phyloP scores from a whole-genome alignment of 202 grass and related monocot genomes.

The Schoenoplectus tabernaemontani region DNA sequence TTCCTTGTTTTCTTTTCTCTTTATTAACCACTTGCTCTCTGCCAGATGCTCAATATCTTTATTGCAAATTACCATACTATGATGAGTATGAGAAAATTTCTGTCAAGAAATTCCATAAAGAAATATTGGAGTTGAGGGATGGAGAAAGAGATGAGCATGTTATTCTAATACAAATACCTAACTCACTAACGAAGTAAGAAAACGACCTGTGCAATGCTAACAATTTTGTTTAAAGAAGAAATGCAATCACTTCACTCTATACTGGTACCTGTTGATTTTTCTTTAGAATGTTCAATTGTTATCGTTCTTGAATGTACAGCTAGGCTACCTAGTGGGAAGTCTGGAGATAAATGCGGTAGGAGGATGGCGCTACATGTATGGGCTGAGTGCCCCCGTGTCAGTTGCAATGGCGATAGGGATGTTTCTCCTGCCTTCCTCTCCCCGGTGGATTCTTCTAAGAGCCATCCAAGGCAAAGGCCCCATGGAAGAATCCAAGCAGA shows the following conservation, averaged over 20 bases:
- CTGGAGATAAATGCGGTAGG: slow-evolving; percentile 57
- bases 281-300: slow-evolving; percentile 9
- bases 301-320: slow-evolving; percentile 39
- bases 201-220: background rate
- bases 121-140: background rate
- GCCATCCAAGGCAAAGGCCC: slow-evolving; percentile 64
- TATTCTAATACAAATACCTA: background rate
- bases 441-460: slow-evolving; percentile 75
- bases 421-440: slow-evolving; percentile 63
- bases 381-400: slow-evolving; percentile 58
- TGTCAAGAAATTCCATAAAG: background rate
- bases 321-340: slow-evolving; percentile 77
- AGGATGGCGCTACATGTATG: slow-evolving; percentile 95
- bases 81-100: background rate
- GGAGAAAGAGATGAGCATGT: background rate
- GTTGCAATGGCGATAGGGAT: slow-evolving; percentile 73
- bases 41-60: background rate
- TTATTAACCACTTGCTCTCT: background rate
- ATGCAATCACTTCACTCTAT: background rate
- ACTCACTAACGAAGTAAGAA: background rate
- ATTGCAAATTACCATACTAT: background rate
- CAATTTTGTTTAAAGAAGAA: background rate
- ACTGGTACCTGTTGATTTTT: background rate
- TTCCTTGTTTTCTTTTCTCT: no score
- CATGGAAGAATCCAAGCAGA: slow-evolving; percentile 66